phyloP scores from a whole-genome alignment of 495 filamentous ascomycete species.

The Penicillium psychrofluorescens region DNA sequence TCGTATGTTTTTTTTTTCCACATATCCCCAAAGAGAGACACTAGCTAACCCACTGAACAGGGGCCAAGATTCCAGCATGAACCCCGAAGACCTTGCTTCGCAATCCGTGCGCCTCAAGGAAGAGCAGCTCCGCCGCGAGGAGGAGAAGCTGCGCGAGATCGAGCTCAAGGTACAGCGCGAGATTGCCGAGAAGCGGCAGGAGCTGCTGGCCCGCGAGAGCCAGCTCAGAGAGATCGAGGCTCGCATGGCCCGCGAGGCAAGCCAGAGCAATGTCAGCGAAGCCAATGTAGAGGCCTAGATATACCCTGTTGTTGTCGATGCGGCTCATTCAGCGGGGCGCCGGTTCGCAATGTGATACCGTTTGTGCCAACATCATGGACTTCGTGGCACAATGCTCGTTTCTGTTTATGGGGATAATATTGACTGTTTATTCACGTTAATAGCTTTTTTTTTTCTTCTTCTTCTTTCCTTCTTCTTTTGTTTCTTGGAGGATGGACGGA shows the following conservation, averaged over 20 bases:
- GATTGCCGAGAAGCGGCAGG: constrained; percentile 99
- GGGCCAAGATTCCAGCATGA: constrained; percentile 75
- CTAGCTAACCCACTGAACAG: constrained; percentile 29
- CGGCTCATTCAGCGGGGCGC: constrained; percentile 25
- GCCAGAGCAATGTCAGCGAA: constrained; percentile 33
- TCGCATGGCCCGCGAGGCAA: constrained; percentile 66
- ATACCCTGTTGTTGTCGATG: constrained; percentile 24
- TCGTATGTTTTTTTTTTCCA: no score
- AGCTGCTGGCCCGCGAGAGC: constrained; percentile 93
- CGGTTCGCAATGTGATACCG: constrained; percentile 31
- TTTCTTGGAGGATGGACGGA: constrained; percentile 1
- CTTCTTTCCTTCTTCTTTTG: constrained; percentile 16
- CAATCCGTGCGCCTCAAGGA: constrained; percentile 98
- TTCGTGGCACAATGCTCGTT: constrained; percentile 32
- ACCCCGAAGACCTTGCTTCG: constrained; percentile 91
- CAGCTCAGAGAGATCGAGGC: constrained; percentile 94
- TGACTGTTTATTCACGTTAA: constrained; percentile 44
- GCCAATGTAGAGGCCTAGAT: constrained; percentile 43
- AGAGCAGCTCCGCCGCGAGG: constrained; percentile 95
- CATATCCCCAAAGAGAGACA: background rate
- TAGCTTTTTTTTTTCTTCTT: constrained; percentile 33
- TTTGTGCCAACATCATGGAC: constrained; percentile 37
- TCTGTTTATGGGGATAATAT: constrained; percentile 41
- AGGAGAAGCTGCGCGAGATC: constrained; percentile 99
- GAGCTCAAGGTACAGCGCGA: constrained; percentile 98